These are phyloP conservation scores for Cladosporium sp. DNA, from an alignment of 2,329 filamentous ascomycete genomes.

Conservation along the genomic window DNA sequence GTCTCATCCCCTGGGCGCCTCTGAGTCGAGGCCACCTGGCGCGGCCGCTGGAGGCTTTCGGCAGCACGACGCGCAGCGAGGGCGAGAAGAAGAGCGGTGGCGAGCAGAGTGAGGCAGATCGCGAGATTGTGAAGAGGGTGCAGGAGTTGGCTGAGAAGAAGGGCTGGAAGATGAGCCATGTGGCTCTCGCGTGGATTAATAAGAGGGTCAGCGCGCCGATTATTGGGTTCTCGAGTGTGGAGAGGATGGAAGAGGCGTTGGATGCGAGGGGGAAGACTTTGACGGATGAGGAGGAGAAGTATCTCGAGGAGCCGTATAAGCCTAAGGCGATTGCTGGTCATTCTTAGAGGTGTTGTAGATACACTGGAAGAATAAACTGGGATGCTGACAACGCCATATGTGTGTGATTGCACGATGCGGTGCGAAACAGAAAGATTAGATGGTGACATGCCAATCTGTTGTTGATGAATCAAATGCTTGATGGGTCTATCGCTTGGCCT, in stretches of 20 bases:
- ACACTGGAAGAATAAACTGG: too few relatives aligned
- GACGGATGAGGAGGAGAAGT: constrained; percentile 56
- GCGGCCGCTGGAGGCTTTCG: constrained; percentile 19
- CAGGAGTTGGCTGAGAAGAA: constrained; percentile 39
- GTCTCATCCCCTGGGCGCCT: constrained; percentile 36
- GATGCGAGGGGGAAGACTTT: constrained; percentile 44
- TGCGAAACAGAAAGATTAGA: too few relatives aligned
- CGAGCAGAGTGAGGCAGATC: constrained; percentile 29
- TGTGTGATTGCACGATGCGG: too few relatives aligned
- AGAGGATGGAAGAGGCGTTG: constrained; percentile 60
- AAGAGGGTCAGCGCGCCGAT: constrained; percentile 55
- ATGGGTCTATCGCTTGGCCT: too few relatives aligned
- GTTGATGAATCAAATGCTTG: too few relatives aligned
- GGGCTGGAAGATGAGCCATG: constrained; percentile 28
- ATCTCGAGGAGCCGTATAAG: constrained; percentile 58
- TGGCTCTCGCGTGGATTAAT: constrained; percentile 34
- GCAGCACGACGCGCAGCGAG: constrained; percentile 23
- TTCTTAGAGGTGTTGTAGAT: constrained; percentile 1
- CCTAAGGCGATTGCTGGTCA: constrained; percentile 13
- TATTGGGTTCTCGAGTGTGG: constrained; percentile 56
- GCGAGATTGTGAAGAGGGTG: constrained; percentile 36
- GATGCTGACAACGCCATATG: too few relatives aligned
- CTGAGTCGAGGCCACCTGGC: constrained; percentile 25
- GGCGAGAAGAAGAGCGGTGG: constrained; percentile 22
- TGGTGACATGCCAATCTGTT: too few relatives aligned